Percentiles rank a stretch among this genome's conserved stretches.
Evolutionary conservation across 176 grass and related monocot species (phyloP).

Genomic region (Phragmites australis): DNA sequence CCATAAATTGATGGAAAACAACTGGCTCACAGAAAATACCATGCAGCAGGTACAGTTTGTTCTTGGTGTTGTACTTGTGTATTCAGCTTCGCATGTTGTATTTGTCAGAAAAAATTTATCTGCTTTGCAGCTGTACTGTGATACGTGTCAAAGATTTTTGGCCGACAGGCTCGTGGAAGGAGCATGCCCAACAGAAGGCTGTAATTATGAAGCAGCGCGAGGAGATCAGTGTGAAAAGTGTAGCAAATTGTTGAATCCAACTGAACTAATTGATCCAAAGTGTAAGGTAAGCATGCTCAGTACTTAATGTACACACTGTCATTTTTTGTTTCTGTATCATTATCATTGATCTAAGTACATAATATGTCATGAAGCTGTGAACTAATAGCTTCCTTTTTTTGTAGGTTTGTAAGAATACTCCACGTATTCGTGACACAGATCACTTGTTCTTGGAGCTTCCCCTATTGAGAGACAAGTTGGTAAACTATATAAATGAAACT

Average conservation of each 20-base stretch:
- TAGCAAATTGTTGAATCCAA: constrained; percentile 90
- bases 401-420: constrained; percentile 79
- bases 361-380: neutral
- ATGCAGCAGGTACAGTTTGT: constrained; percentile 80
- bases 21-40: constrained; percentile 75
- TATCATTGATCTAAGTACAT: constrained; percentile 1
- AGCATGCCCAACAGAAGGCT: constrained; percentile 72
- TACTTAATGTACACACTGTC: neutral
- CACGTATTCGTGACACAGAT: constrained; percentile 83
- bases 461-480: constrained; percentile 74
- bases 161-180: constrained; percentile 95
- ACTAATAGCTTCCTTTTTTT: neutral
- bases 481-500: constrained; percentile 77
- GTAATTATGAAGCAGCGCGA: constrained; percentile 60
- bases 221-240: constrained; percentile 99
- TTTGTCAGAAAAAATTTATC: constrained; percentile 8
- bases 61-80: neutral
- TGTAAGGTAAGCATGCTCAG: constrained; percentile 66
- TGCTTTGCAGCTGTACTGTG: constrained; percentile 76
- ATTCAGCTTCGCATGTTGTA: constrained; percentile 1
- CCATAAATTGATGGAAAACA: constrained; percentile 66
- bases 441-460: constrained; percentile 98
- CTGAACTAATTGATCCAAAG: constrained; percentile 85
- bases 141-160: constrained; percentile 81
- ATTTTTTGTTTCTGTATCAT: neutral